Evolutionary conservation across 2,329 filamentous ascomycete genomes (phyloP), one percentile per base, ranked within the genome.

Genomic region (Aplosporella prunicola): DNA sequence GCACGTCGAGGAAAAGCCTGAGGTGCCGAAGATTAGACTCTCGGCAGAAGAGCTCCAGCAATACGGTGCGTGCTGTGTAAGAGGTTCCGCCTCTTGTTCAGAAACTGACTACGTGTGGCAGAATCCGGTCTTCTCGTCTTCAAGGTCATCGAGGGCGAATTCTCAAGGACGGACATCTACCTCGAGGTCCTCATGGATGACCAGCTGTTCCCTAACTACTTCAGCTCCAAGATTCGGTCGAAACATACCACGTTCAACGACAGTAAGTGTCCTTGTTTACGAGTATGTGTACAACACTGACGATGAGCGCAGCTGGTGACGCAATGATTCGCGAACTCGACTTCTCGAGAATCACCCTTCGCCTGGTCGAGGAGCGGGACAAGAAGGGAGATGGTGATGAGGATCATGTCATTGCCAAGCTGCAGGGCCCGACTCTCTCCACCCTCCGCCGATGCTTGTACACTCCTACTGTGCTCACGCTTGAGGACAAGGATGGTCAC

Each of bases 241-340:
- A 80, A 71, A 49, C 66, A 71, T 9, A 74, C 79, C 53, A 82
- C 76, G 35, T 86, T 96, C 59, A 84, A 91, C 49, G 91, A 98
- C 62, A 87, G 73, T 67, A 57, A 45, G 66, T 55, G 8, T 18
- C 18, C 2, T 7, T n/a, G 9, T 33, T 16, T 4, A n/a, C 7
- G 6, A 2, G 22, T 11, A 8, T 6, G 17, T 13, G 4, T 37
- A n/a, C n/a, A 13, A 35, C 9, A 33, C 24, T 25, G 9, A 41
- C 20, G 42, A 51, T 58, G 44, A 64, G 9, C 6, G 17, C 18
- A 73, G 68, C 88, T 52, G 88, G 89, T 32, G 91, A 98, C 61
- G 91, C 87, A 37, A 87, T 98, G 62, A 83, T 98, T 43, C 85
- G 91, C 44, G 91, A 98, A 60, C 72, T 98, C n/a, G 93, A 98